phyloP scores from a whole-genome alignment of 108 stramenopile species.

The Skeletonema potamos region DNA sequence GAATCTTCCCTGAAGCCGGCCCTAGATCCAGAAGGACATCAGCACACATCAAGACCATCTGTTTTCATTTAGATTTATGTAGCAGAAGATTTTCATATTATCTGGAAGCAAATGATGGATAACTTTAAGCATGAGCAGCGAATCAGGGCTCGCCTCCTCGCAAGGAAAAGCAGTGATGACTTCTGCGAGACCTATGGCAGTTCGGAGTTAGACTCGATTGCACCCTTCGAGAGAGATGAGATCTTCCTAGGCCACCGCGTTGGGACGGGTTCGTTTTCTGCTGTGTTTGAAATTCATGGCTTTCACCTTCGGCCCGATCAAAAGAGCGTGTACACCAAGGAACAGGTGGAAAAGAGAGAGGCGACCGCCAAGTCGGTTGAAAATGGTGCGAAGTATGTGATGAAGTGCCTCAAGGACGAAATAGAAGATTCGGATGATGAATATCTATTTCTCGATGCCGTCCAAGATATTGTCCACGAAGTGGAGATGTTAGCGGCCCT shows the following conservation, averaged over 20 bases:
- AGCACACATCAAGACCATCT: too few species aligned
- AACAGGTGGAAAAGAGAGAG: background rate
- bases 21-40: too few species aligned
- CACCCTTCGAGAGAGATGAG: conserved; percentile 1
- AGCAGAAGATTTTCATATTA: too few species aligned
- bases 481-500: background rate
- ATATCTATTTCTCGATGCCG: background rate
- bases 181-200: background rate
- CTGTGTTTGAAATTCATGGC: background rate
- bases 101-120: too few species aligned
- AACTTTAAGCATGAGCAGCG: background rate
- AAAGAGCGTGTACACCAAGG: background rate
- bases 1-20: too few species aligned
- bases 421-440: background rate
- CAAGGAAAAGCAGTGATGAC: background rate
- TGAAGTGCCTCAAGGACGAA: background rate
- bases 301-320: background rate
- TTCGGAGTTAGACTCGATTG: background rate
- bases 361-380: background rate
- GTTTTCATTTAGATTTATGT: too few species aligned
- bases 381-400: background rate
- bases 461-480: background rate
- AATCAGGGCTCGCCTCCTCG: background rate
- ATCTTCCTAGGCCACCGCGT: background rate
- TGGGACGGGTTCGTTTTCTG: background rate